Percentiles rank a stretch among this genome's conserved stretches.
Evolutionary conservation across 495 filamentous ascomycete genomes (phyloP).

Genomic region (Xylaria intraflava): DNA sequence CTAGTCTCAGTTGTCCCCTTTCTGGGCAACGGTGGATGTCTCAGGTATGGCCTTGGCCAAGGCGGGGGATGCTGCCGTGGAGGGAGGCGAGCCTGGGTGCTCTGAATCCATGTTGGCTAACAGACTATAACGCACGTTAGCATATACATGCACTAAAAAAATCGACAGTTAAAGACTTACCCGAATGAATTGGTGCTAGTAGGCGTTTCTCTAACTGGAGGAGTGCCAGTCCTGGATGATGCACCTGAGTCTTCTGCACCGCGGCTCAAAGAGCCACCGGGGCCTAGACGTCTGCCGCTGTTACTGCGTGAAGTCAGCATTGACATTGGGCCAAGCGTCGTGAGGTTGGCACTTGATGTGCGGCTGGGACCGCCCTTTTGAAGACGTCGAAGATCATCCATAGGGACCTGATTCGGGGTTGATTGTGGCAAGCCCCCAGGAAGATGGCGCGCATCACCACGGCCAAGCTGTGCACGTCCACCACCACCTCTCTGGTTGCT

Average conservation of each 20-base stretch:
- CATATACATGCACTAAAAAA: not conserved
- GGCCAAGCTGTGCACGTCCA: conserved; percentile 63
- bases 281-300: conserved; percentile 74
- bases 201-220: conserved; percentile 64
- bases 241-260: conserved; percentile 64
- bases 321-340: conserved; percentile 64
- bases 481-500: conserved; percentile 56
- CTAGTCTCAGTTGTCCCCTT: conserved; percentile 33
- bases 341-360: conserved; percentile 53
- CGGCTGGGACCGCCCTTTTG: conserved; percentile 50
- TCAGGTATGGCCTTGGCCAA: conserved; percentile 58
- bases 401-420: conserved; percentile 67
- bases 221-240: conserved; percentile 83
- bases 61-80: conserved; percentile 52
- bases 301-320: conserved; percentile 74
- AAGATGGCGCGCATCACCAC: conserved; percentile 80
- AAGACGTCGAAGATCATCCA: conserved; percentile 81
- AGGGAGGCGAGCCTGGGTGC: conserved; percentile 57
- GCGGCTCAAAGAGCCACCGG: conserved; percentile 60
- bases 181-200: conserved; percentile 81
- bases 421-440: conserved; percentile 58
- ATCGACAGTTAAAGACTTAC: conserved; percentile 46
- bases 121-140: conserved; percentile 30
- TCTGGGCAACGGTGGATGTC: conserved; percentile 38
- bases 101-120: conserved; percentile 47